Evolutionary conservation across 2,329 filamentous ascomycete genomes (phyloP).

Genomic region (Curvularia hawaiiensis): DNA sequence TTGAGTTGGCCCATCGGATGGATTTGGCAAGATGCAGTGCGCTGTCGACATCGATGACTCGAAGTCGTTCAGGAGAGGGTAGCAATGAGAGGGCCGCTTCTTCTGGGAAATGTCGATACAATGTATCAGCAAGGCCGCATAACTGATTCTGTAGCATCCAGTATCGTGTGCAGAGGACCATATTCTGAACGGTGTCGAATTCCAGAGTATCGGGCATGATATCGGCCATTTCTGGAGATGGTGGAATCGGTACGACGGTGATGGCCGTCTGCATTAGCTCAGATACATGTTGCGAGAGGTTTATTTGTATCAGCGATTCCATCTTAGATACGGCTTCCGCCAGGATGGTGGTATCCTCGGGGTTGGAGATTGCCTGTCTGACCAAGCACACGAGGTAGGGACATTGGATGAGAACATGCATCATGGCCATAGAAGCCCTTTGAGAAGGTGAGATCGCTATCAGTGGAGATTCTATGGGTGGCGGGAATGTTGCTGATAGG

Average conservation of each 20-base stretch:
- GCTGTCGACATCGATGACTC: conserved; percentile 25
- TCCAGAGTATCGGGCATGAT: conserved; percentile 25
- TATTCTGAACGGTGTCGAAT: conserved; percentile 31
- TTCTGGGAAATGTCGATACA: conserved; percentile 31
- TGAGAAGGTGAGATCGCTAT: conserved; percentile 20
- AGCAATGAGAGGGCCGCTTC: conserved; percentile 24
- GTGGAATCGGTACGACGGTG: conserved; percentile 16
- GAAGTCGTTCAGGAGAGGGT: conserved; percentile 21
- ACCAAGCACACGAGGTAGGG: conserved; percentile 32
- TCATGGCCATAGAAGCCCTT: conserved; percentile 32
- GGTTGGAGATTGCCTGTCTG: conserved; percentile 26
- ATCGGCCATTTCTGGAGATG: conserved; percentile 25
- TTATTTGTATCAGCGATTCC: conserved; percentile 28
- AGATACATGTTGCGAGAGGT: conserved; percentile 23
- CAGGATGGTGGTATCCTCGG: conserved; percentile 24
- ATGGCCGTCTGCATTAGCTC: conserved; percentile 22
- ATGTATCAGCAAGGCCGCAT: conserved; percentile 31
- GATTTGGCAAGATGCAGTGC: conserved; percentile 30
- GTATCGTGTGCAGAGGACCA: conserved; percentile 33
- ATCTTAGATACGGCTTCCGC: conserved; percentile 29
- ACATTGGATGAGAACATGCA: conserved; percentile 39
- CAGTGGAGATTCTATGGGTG: conserved; percentile 8
- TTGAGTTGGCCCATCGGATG: conserved; percentile 25
- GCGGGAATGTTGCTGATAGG: conserved; percentile 31
- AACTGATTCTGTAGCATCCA: conserved; percentile 35